Evolutionary conservation across 2,329 filamentous ascomycete genomes (phyloP).

Genomic region (Aaosphaeria arxii): DNA sequence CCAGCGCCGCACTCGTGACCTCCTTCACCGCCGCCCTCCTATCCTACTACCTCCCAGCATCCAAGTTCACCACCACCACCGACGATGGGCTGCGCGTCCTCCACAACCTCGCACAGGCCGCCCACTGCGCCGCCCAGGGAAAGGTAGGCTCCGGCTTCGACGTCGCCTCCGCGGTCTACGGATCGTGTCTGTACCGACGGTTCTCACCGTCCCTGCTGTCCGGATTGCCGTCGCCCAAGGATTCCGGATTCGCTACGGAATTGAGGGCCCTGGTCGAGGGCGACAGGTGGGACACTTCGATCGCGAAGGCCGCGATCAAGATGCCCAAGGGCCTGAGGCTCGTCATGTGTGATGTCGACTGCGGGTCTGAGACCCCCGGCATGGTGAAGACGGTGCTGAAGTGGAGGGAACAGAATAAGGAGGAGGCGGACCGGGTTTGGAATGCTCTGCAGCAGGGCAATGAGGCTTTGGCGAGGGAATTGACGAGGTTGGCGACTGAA

Average conservation of each 20-base stretch:
- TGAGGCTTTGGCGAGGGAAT: slow-evolving; percentile 63
- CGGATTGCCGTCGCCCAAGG: slow-evolving; percentile 63
- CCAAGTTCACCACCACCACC: slow-evolving; percentile 56
- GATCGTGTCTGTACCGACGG: slow-evolving; percentile 85
- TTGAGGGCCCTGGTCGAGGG: slow-evolving; percentile 65
- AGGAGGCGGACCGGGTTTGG: slow-evolving; percentile 71
- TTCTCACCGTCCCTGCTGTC: slow-evolving; percentile 79
- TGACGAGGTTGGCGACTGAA: slow-evolving; percentile 54
- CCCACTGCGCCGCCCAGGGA: slow-evolving; percentile 93
- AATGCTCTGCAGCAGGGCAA: slow-evolving; percentile 70
- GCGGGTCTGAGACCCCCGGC: slow-evolving; percentile 85
- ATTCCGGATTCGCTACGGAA: slow-evolving; percentile 62
- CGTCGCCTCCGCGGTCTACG: slow-evolving; percentile 88
- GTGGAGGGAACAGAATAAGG: slow-evolving; percentile 68
- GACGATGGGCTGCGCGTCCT: slow-evolving; percentile 59
- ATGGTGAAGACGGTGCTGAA: slow-evolving; percentile 92
- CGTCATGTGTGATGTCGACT: slow-evolving; percentile 94
- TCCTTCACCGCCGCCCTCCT: slow-evolving; percentile 76
- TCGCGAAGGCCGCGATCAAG: slow-evolving; percentile 65
- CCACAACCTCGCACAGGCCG: slow-evolving; percentile 91
- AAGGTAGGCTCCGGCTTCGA: slow-evolving; percentile 97
- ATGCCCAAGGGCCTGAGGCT: slow-evolving; percentile 73
- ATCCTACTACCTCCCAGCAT: slow-evolving; percentile 65
- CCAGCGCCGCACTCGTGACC: slow-evolving; percentile 90
- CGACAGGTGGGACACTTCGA: slow-evolving; percentile 73